These are phyloP conservation scores for Claviceps sp. DNA, from an alignment of 2,329 filamentous ascomycete genomes.

Conservation along the genomic window DNA sequence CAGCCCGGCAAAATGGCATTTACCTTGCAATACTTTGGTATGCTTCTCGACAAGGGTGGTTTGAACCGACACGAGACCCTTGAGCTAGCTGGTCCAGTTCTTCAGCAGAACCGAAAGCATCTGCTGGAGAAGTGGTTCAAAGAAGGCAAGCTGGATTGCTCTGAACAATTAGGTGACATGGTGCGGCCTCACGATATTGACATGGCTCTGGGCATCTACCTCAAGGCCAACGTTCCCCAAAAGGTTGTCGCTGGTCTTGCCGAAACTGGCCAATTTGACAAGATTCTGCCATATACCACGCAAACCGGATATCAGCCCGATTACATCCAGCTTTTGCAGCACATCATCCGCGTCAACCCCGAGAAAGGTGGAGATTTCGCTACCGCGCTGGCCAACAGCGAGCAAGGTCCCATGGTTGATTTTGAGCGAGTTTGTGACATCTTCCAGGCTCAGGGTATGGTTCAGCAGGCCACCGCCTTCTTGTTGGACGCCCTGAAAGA, in stretches of 20 bases:
- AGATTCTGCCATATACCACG: slow-evolving; percentile 83
- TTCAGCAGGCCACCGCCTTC: slow-evolving; percentile 97
- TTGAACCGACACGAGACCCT: slow-evolving; percentile 90
- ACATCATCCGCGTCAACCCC: slow-evolving; percentile 80
- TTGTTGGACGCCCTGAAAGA: slow-evolving; percentile 88
- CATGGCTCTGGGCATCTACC: slow-evolving; percentile 78
- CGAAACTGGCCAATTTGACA: slow-evolving; percentile 91
- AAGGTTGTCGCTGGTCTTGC: slow-evolving; percentile 94
- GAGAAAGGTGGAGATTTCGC: slow-evolving; percentile 95
- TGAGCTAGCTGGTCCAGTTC: slow-evolving; percentile 82
- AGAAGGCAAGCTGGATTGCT: slow-evolving; percentile 91
- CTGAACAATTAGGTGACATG: slow-evolving; percentile 90
- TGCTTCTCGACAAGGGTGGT: slow-evolving; percentile 87
- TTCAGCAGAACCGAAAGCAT: slow-evolving; percentile 89
- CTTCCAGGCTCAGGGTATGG: slow-evolving; percentile 95
- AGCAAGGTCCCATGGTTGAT: slow-evolving; percentile 76
- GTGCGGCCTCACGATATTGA: slow-evolving; percentile 80
- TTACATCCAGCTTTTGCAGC: slow-evolving; percentile 80
- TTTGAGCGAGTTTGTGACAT: slow-evolving; percentile 93
- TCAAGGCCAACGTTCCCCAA: slow-evolving; percentile 77
- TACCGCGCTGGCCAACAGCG: slow-evolving; percentile 78
- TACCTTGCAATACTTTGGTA: slow-evolving; percentile 94
- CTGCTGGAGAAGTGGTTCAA: slow-evolving; percentile 95
- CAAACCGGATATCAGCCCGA: slow-evolving; percentile 86
- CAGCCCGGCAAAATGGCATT: slow-evolving; percentile 79